Evolutionary conservation across 805 yeast species (phyloP), one percentile per base, ranked within the genome.

Genomic region (Maudiozyma barnettii): DNA sequence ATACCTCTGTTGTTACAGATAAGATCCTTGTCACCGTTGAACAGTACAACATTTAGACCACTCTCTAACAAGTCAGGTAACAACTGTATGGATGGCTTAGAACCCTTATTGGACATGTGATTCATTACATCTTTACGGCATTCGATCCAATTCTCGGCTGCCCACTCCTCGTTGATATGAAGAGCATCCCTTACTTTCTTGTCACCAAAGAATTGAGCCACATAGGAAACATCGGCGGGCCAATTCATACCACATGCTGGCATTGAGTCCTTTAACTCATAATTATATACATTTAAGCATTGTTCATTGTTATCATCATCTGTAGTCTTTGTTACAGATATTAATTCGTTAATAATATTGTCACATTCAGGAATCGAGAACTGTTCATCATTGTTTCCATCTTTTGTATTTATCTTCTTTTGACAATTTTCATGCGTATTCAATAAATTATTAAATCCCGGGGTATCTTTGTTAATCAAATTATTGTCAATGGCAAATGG

Each of bases 181-280:
- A 85, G 65, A 18, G 76, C 67, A 23, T 67, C 60, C 60, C 76
- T 74, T 18, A 80, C 82, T 4, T 69, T 67, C 2, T 66, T 64
- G 1, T 64, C 55, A 38, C 71, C 68, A 47, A 85, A 71, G 60
- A 81, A 84, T 18, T 76, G 73, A 1, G 71, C 64, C 2, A 84
- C 79, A 40, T 66, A 50, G 0, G 64, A 67, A 50, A 85, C 65
- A 53, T 76, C 83, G 23, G 74, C 75, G 0, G 99, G 99, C 98
- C 98, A 93, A 63, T 84, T 82, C 77, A 78, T 73, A 5, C 98
- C 98, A 67, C 99, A 93, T 0, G 83, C 67, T 0, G 98, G 97
- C 56, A 72, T 87, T 0, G 79, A 65, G 61, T 89, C 96, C 35
- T 67, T 70, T 45, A 84, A 67, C 35, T 83, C 75, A 47, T 78